These are phyloP conservation scores for Wickerhamiella musiphila DNA, from an alignment of 805 yeast species.

Conservation along the genomic window DNA sequence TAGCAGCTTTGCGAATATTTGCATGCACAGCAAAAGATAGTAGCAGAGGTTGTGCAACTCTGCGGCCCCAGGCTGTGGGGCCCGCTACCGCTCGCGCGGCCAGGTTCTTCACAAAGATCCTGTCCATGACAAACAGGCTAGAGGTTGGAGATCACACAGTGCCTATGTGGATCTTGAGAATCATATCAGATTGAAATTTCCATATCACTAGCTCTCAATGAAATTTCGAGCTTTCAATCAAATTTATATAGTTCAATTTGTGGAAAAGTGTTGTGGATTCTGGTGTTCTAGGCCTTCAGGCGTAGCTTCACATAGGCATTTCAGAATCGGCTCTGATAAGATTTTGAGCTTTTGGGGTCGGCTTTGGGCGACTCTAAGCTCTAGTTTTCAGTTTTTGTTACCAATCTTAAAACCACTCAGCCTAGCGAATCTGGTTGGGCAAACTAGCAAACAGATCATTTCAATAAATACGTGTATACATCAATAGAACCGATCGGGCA, in stretches of 20 bases:
- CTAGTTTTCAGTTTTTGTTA: neutral
- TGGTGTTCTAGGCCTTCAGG: too few species aligned
- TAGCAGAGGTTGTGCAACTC: slow-evolving; percentile 45
- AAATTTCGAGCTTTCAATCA: too few species aligned
- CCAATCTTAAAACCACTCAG: neutral
- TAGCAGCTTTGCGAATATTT: slow-evolving; percentile 56
- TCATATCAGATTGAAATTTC: too few species aligned
- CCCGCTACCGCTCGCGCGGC: slow-evolving; percentile 49
- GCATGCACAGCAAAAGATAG: slow-evolving; percentile 46
- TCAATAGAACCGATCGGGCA: slow-evolving; percentile 65
- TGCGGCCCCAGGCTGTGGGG: slow-evolving; percentile 56
- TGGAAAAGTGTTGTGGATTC: too few species aligned
- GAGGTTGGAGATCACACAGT: too few species aligned
- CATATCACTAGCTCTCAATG: too few species aligned
- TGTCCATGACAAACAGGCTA: slow-evolving; percentile 16
- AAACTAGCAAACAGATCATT: neutral
- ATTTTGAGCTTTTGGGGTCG: too few species aligned
- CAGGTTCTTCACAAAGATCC: slow-evolving; percentile 37
- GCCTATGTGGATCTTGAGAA: too few species aligned
- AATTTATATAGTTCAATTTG: too few species aligned
- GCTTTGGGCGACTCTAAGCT: too few species aligned
- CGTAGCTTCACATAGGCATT: too few species aligned
- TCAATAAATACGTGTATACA: neutral
- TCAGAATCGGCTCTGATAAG: too few species aligned
- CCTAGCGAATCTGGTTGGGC: neutral